Evolutionary conservation across 352 stramenopile genomes (phyloP).

Genomic region (Pythium inflatum): DNA sequence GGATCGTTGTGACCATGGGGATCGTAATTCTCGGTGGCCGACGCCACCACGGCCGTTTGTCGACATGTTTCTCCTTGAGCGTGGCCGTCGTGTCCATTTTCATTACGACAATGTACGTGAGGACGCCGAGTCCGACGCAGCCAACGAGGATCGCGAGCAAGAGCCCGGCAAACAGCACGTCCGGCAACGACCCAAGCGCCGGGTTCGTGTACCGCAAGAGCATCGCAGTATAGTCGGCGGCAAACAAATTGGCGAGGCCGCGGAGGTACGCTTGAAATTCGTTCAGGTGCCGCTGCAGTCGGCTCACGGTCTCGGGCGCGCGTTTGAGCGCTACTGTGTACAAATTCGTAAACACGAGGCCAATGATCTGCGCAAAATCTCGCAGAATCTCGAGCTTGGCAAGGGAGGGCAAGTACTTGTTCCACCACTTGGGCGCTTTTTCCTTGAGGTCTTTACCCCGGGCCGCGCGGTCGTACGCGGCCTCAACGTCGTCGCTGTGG

Average conservation of each 20-base stretch:
- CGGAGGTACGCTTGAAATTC: slow-evolving; percentile 29
- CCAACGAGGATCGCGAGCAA: slow-evolving; percentile 32
- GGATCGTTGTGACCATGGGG: slow-evolving; percentile 36
- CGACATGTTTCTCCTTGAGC: slow-evolving; percentile 39
- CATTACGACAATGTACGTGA: slow-evolving; percentile 45
- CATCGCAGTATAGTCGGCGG: slow-evolving; percentile 34
- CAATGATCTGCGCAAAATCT: slow-evolving; percentile 48
- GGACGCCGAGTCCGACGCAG: slow-evolving; percentile 41
- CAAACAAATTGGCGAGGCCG: slow-evolving; percentile 37
- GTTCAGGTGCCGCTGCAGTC: slow-evolving; percentile 6
- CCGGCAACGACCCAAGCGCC: slow-evolving; percentile 12
- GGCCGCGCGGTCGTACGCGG: slow-evolving; percentile 3
- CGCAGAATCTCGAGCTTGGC: slow-evolving; percentile 49
- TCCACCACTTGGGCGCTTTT: neutral
- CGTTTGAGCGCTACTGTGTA: slow-evolving; percentile 37
- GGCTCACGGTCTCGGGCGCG: slow-evolving; percentile 16
- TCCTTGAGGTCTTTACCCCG: neutral
- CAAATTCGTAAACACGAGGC: slow-evolving; percentile 49
- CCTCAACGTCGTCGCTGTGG: neutral
- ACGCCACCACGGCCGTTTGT: too few relatives aligned
- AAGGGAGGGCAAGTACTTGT: slow-evolving; percentile 38
- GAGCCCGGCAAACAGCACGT: slow-evolving; percentile 34
- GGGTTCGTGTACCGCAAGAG: slow-evolving; percentile 7
- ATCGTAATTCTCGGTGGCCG: too few relatives aligned
- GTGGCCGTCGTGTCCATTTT: slow-evolving; percentile 46